Base-by-base conservation (phyloP, 495 filamentous ascomycete genomes). In the Annulohypoxylon moriforme region DNA sequence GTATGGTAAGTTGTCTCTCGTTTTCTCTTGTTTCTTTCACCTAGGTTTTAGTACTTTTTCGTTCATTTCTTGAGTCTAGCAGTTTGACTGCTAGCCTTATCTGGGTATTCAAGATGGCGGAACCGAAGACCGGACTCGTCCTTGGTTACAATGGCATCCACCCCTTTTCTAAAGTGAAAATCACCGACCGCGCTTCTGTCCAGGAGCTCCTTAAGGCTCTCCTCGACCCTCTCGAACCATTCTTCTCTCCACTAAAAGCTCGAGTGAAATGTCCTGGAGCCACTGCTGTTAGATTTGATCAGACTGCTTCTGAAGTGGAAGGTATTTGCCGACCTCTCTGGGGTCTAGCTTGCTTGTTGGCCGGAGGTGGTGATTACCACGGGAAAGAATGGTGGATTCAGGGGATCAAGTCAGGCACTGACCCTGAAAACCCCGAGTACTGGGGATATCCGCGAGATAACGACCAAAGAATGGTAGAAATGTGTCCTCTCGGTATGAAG, bases 391-490 rank as follows among this genome's bases (percentile, higher is more conserved):
- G 86, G 75, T 94, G 88, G 88, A 83, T 91, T 13, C 81, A 88
- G 42, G 92, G 92, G 11, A 82, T 94, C 42, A 86, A 85, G 42
- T 84, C 87, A 18, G 91, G 91, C 0, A 92, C 90, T 0, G 87
- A 94, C 63, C 89, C 90, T 1, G 80, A 85, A 40, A 83, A 82
- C 67, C 80, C 85, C 0, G 91, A 93, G 80, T 94, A 88, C 72
- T 94, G 91, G 91, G 91, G 91, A 4, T 86, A 86, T 38, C 88
- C 90, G 59, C 83, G 89, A 68, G 90, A 92, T 74, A 85, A 88
- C 60, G 91, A 94, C 69, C 91, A 94, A 82, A 82, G 92, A n/a
- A 94, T 93, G 91, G 92, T 93, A 18, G 92, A 93, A 76, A 92
- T 93, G 86, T 93, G 90, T 72, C 91, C 91, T 11, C 84, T 94